These are phyloP conservation scores for Pelargonium fulgidum DNA, from an alignment of 441 rosid genomes.

Conservation along the genomic window DNA sequence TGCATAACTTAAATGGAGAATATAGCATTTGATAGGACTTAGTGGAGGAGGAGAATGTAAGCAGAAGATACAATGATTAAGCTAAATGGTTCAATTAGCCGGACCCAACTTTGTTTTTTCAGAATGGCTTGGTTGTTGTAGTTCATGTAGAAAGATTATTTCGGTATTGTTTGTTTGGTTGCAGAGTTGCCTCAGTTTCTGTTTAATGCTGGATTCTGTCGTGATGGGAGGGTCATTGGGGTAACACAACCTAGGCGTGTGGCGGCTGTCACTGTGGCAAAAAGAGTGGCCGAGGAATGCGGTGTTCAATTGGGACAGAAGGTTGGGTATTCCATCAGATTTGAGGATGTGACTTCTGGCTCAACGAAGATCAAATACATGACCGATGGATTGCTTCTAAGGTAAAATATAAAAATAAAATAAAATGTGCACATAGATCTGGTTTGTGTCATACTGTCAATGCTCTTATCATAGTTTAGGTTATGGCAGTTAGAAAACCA, in stretches of 20 bases:
- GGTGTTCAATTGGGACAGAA: slow-evolving; percentile 62
- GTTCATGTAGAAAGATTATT: no score
- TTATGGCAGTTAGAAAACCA: no score
- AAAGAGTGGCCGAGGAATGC: slow-evolving; percentile 86
- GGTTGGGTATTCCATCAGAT: slow-evolving; percentile 86
- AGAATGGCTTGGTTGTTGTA: neutral
- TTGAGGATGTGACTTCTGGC: slow-evolving; percentile 64
- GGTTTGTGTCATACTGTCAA: no score
- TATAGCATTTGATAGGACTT: no score
- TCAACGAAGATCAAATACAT: slow-evolving; percentile 75
- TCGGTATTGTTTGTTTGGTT: slow-evolving; percentile 1
- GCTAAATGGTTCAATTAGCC: no score
- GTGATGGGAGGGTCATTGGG: slow-evolving; percentile 63
- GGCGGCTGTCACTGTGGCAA: slow-evolving; percentile 83
- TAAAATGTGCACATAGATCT: neutral
- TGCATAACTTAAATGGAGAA: no score
- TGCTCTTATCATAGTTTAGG: neutral
- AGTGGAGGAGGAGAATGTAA: no score
- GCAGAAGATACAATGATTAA: no score
- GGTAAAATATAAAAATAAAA: slow-evolving; percentile 33
- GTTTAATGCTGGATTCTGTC: slow-evolving; percentile 62
- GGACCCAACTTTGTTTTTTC: no score
- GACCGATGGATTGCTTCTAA: slow-evolving; percentile 84
- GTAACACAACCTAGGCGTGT: slow-evolving; percentile 87
- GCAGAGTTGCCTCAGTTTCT: slow-evolving; percentile 86